Base-by-base conservation (phyloP, 2,329 filamentous ascomycete genomes). In the Aspergillus sp. region DNA sequence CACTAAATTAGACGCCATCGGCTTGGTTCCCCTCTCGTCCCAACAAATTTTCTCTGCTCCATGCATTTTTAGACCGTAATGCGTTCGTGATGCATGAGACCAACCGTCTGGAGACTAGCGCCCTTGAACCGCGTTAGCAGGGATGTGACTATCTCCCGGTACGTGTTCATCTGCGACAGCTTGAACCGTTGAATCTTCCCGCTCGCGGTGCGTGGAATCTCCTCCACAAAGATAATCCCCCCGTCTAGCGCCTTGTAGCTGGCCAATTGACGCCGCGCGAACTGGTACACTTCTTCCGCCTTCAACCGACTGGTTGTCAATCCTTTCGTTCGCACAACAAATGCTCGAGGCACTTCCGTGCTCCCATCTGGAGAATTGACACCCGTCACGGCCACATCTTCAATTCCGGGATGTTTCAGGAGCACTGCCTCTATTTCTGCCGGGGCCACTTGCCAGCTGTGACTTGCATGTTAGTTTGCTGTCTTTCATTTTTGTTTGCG, bases 161-260 rank as follows among this genome's bases (percentile, higher is more conserved):
- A 76, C 11, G 69, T 63, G 57, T 76, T 76, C 74, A 77, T 76
- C 64, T 76, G 72, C 2, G 71, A 63, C 26, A 78, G 67, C 58
- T 72, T 75, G 68, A 75, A 76, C 7, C 77, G 71, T 59, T 79
- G 73, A 53, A 83, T 81, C 69, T 84, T 84, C 14, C 81, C 81
- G 58, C 80, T 81, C 0, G 79, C 71, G 2, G 79, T 80, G 51
- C 80, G 78, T 4, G 81, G 81, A 36, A 84, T 80, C 29, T 77
- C 70, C 49, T 81, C 76, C 14, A 82, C 76, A 55, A 83, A 83
- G 22, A 78, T 66, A 9, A 83, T 75, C 0, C 80, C 80, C 6
- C 78, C 78, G 9, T 79, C 79, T 0, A 82, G 65, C 3, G 73
- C 71, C 61, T 83, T 83, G 70, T 82, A 83, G 55, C 76, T 78